Conservation (phyloP, 805 yeast species). For the Candida germanica region DNA sequence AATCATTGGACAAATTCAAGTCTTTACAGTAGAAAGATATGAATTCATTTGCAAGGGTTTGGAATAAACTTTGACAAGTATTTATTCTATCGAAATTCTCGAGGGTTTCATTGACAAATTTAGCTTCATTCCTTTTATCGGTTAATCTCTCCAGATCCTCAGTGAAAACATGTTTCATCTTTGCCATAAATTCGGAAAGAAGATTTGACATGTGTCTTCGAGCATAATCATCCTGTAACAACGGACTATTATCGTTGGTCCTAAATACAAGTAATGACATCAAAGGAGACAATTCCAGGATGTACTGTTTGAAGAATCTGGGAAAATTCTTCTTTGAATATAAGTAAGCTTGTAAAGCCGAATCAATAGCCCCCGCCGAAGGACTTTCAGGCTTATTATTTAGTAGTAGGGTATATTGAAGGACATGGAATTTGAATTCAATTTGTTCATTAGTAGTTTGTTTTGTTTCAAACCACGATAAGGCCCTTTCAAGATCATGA, state of each 20-base stretch:
- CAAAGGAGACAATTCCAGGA: slow-evolving; percentile 32
- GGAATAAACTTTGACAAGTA: slow-evolving; percentile 27
- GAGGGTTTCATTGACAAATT: slow-evolving; percentile 31
- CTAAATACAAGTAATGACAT: slow-evolving; percentile 28
- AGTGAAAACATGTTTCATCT: slow-evolving; percentile 23
- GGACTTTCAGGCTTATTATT: slow-evolving; percentile 13
- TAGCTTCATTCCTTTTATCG: slow-evolving; percentile 18
- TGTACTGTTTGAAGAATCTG: slow-evolving; percentile 27
- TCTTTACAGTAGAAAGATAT: slow-evolving; percentile 38
- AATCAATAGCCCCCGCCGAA: slow-evolving; percentile 14
- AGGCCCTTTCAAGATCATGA: slow-evolving; percentile 31
- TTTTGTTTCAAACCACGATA: slow-evolving; percentile 31
- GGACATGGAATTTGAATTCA: slow-evolving; percentile 41
- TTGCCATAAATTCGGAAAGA: slow-evolving; percentile 20
- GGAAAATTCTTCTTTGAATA: slow-evolving; percentile 38
- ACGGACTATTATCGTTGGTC: slow-evolving; percentile 5
- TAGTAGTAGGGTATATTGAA: slow-evolving; percentile 33
- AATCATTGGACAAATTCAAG: slow-evolving; percentile 36
- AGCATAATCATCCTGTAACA: slow-evolving; percentile 14
- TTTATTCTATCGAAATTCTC: slow-evolving; percentile 28
- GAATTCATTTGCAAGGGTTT: slow-evolving; percentile 36
- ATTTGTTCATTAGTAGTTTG: slow-evolving; percentile 15
- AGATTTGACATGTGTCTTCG: slow-evolving; percentile 17
- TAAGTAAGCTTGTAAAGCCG: slow-evolving; percentile 31
- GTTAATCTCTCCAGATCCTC: slow-evolving; percentile 7